Evolutionary conservation across 306 rosid species (phyloP), one percentile per base, ranked within the genome.

Genomic region (Abrus precatorius): DNA sequence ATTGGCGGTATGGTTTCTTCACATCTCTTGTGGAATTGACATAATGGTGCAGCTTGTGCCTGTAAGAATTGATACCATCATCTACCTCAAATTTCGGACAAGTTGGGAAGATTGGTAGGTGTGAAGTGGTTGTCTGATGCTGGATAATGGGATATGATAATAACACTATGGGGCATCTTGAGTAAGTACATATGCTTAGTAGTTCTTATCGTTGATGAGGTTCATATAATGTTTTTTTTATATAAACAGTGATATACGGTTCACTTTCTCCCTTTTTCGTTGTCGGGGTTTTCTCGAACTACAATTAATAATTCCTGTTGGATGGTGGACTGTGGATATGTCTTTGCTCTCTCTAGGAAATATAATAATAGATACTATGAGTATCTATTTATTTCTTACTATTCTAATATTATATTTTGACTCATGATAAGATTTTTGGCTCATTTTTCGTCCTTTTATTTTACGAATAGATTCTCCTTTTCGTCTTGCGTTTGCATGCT

Each of bases 1-100:
- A 62, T 80, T 89, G 90, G 86, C 83, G 94, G 87, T 85, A 82
- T 75, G 90, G 90, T 87, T 82, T 84, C 83, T 84, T 87, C 83
- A 64, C 83, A 80, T 83, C 59, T 84, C 84, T 69, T 62, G 72
- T 86, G 69, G 69, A 79, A 81, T 80, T 90, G 86, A 83, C 80
- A 72, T 75, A 69, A 80, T 47, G 78, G 74, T 82, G 40, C 83
- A 80, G 80, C 84, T 63, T 82, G 29, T 80, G 80, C 86, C 83
- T 69, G 60, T 85, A 74, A 82, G 82, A 86, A 45, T 78, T 56
- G 69, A 72, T 74, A 43, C 83, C 56, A 49, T 83, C 87, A 49
- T 81, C 85, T 82, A 83, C 88, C 84, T 69, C 86, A 80, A 82
- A 87, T 78, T 84, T 82, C 82, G 70, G 86, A 79, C 72, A 80